Percentiles rank a stretch among this genome's conserved stretches.
These are phyloP conservation scores for Sclerospora graminicola DNA, from an alignment of 352 stramenopile genomes.

Conservation along the genomic window DNA sequence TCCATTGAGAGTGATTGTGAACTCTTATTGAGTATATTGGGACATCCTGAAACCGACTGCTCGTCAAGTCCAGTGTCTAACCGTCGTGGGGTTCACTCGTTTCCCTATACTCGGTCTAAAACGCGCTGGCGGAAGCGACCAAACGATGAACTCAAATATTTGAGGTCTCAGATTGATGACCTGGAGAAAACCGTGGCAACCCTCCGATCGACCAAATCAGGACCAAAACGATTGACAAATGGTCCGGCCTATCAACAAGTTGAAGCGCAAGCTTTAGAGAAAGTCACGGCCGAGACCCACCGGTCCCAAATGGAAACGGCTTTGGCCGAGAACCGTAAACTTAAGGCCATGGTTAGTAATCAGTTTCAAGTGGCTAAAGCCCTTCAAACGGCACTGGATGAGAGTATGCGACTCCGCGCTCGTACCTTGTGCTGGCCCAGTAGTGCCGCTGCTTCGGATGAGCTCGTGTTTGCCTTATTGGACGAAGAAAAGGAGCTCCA, in stretches of 20 bases:
- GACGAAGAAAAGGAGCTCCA: constrained; percentile 21
- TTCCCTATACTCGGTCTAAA: constrained; percentile 17
- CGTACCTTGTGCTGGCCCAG: constrained; percentile 14
- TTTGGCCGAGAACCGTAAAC: constrained; percentile 15
- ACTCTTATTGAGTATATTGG: constrained; percentile 7
- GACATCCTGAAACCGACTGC: constrained; percentile 1
- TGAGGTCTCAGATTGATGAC: constrained; percentile 11
- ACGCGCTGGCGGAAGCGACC: constrained; percentile 20
- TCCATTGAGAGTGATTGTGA: constrained; percentile 3
- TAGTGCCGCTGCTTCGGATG: constrained; percentile 10
- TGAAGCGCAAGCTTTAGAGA: too few relatives aligned
- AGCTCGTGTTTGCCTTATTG: constrained; percentile 19
- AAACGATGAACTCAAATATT: constrained; percentile 26
- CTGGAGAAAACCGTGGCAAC: constrained; percentile 4
- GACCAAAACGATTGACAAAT: too few relatives aligned
- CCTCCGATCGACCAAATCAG: too few relatives aligned
- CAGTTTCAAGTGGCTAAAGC: constrained; percentile 13
- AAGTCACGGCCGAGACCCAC: too few relatives aligned
- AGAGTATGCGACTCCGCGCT: constrained; percentile 12
- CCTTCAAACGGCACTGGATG: constrained; percentile 11
- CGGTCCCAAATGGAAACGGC: constrained; percentile 4
- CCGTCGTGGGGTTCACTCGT: neutral
- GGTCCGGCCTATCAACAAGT: too few relatives aligned
- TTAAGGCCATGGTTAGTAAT: constrained; percentile 5
- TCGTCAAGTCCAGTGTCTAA: neutral